Evolutionary conservation across 495 filamentous ascomycete species (phyloP).

Genomic region (Neurospora discreta): DNA sequence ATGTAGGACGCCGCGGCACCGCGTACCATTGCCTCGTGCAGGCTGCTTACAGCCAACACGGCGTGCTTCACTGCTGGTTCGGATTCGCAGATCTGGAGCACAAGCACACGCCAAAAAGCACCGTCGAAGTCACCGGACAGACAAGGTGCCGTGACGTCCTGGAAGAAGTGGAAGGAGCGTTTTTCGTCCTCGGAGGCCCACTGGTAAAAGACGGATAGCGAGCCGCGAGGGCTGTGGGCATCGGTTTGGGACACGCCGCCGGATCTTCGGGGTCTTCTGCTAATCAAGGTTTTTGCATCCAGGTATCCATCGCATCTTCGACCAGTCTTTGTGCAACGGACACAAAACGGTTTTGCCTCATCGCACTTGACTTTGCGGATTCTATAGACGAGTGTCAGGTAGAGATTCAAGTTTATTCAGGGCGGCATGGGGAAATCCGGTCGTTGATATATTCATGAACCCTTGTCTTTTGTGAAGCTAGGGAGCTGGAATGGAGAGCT

Average conservation of each 20-base stretch:
- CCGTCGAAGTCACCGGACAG: slow-evolving; percentile 40
- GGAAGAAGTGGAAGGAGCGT: slow-evolving; percentile 43
- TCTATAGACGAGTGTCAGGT: slow-evolving; percentile 5
- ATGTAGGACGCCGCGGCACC: slow-evolving; percentile 16
- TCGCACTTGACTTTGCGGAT: slow-evolving; percentile 35
- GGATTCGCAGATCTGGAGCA: slow-evolving; percentile 44
- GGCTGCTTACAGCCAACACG: slow-evolving; percentile 42
- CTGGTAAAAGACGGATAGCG: slow-evolving; percentile 13
- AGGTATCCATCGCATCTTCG: slow-evolving; percentile 35
- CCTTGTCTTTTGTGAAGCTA: background rate
- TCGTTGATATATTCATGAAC: background rate
- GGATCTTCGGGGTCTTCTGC: slow-evolving; percentile 17
- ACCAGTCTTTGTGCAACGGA: slow-evolving; percentile 33
- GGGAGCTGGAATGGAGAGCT: background rate
- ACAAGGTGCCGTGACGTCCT: slow-evolving; percentile 34
- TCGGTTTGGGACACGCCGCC: background rate
- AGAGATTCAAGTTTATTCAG: background rate
- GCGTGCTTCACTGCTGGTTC: slow-evolving; percentile 52
- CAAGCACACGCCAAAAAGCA: slow-evolving; percentile 45
- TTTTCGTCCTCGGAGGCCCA: slow-evolving; percentile 25
- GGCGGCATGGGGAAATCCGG: background rate
- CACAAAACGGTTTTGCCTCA: slow-evolving; percentile 31
- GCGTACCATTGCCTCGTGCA: slow-evolving; percentile 36
- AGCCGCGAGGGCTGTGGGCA: slow-evolving; percentile 5
- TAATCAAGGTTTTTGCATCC: slow-evolving; percentile 18